phyloP scores from a whole-genome alignment of 73 alveolate genomes.

The Paramecium sonneborni region DNA sequence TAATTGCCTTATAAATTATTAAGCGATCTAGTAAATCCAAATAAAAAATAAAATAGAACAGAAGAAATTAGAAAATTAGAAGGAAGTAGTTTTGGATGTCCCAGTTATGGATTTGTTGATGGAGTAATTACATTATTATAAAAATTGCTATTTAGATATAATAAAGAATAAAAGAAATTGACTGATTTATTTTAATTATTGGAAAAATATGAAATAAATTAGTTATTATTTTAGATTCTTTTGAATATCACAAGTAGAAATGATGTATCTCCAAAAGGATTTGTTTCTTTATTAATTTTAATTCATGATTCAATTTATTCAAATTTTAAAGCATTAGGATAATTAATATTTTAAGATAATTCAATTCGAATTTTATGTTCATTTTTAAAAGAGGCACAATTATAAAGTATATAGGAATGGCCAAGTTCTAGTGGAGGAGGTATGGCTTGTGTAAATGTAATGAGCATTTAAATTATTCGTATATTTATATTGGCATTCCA shows the following conservation, averaged over 20 bases:
- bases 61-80: constrained; percentile 93
- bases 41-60: constrained; percentile 68
- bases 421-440: constrained; percentile 94
- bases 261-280: constrained; percentile 96
- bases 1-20: constrained; percentile 36
- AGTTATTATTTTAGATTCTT: constrained; percentile 82
- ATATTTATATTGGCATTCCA: constrained; percentile 84
- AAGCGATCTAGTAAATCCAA: constrained; percentile 67
- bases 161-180: constrained; percentile 58
- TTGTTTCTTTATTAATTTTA: constrained; percentile 86
- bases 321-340: constrained; percentile 85
- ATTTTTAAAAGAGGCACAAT: constrained; percentile 88
- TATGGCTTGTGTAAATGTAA: constrained; percentile 79
- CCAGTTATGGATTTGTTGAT: constrained; percentile 90
- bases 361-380: constrained; percentile 83
- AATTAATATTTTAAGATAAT: constrained; percentile 88
- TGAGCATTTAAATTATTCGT: constrained; percentile 79
- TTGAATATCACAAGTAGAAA: constrained; percentile 81
- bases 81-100: constrained; percentile 96
- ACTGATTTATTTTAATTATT: constrained; percentile 25
- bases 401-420: constrained; percentile 94
- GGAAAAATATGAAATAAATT: constrained; percentile 63
- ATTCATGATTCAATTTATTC: constrained; percentile 86
- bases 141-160: constrained; percentile 73
- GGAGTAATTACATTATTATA: constrained; percentile 81